Evolutionary conservation across 768 basidiomycete species (phyloP).

Genomic region (Hericium rajendrae): DNA sequence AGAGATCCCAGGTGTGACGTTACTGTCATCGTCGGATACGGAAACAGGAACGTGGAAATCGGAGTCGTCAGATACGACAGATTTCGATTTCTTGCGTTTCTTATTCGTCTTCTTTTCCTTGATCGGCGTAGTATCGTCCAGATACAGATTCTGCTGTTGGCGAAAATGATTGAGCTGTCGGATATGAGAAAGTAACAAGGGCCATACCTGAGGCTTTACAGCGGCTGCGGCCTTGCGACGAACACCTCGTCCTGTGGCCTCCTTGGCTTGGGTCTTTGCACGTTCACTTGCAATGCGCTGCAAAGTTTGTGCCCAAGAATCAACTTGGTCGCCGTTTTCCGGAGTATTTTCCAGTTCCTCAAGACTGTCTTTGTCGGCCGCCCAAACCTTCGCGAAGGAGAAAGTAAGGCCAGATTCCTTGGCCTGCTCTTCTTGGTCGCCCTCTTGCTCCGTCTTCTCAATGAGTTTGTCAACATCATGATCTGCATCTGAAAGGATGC

Average conservation of each 20-base stretch:
- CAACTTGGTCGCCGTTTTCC: slow-evolving; percentile 37
- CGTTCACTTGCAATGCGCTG: slow-evolving; percentile 36
- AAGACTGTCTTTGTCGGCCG: slow-evolving; percentile 60
- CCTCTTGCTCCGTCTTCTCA: slow-evolving; percentile 72
- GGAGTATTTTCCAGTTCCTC: slow-evolving; percentile 51
- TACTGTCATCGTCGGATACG: no score
- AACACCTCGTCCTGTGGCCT: slow-evolving; percentile 61
- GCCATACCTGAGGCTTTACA: slow-evolving; percentile 26
- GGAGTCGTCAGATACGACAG: slow-evolving; percentile 28
- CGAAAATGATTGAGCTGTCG: not conserved
- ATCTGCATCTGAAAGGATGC: slow-evolving; percentile 48
- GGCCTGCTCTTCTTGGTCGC: slow-evolving; percentile 34
- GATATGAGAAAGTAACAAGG: not conserved
- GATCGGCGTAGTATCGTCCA: slow-evolving; percentile 28
- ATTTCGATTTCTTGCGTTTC: slow-evolving; percentile 22
- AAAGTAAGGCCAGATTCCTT: slow-evolving; percentile 55
- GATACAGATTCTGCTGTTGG: slow-evolving; percentile 19
- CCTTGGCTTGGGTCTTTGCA: slow-evolving; percentile 37
- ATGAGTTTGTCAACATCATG: slow-evolving; percentile 81
- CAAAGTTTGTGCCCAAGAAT: slow-evolving; percentile 79
- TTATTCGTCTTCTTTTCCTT: slow-evolving; percentile 26
- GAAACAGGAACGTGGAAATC: slow-evolving; percentile 25
- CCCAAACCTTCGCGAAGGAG: slow-evolving; percentile 89
- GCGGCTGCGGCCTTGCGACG: slow-evolving; percentile 53
- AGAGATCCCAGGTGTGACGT: no score